Percentiles rank a stretch among this genome's conserved stretches.
Evolutionary conservation across 139 green algal genomes (phyloP).

Genomic region (Coelastrella sp.): DNA sequence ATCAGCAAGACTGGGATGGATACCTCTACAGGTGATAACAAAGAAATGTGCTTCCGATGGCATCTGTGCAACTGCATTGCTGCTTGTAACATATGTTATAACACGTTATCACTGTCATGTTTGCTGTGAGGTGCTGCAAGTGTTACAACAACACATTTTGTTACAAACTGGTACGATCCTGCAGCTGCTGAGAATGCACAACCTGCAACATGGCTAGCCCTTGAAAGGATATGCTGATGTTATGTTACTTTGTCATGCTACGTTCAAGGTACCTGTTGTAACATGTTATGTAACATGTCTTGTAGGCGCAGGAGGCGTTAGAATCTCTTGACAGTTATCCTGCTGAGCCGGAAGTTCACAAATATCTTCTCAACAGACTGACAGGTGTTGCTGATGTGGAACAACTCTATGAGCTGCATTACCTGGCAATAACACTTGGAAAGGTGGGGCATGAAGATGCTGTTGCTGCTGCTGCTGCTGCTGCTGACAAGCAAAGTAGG

Average conservation of each 20-base stretch:
- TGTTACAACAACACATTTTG: no score
- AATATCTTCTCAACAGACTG: constrained; percentile 59
- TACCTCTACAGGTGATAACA: constrained; percentile 62
- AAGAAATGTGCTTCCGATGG: neutral
- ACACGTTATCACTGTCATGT: no score
- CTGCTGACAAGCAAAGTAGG: constrained; percentile 1
- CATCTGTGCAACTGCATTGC: no score
- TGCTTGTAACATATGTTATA: no score
- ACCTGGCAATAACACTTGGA: constrained; percentile 93
- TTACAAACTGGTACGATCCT: no score
- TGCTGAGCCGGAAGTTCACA: constrained; percentile 78
- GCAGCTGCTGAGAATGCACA: no score
- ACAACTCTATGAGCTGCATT: constrained; percentile 94
- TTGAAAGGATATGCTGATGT: no score
- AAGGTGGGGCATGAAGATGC: constrained; percentile 76
- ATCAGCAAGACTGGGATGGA: constrained; percentile 80
- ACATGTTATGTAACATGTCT: neutral
- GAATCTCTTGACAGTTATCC: constrained; percentile 84
- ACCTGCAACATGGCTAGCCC: no score
- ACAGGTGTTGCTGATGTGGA: constrained; percentile 35
- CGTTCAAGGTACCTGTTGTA: neutral
- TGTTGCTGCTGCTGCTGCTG: no score
- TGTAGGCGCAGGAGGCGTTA: constrained; percentile 41
- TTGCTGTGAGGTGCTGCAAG: no score
- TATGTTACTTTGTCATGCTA: no score